Evolutionary conservation across 306 rosid species (phyloP).

Genomic region (Erythrophleum fordii): DNA sequence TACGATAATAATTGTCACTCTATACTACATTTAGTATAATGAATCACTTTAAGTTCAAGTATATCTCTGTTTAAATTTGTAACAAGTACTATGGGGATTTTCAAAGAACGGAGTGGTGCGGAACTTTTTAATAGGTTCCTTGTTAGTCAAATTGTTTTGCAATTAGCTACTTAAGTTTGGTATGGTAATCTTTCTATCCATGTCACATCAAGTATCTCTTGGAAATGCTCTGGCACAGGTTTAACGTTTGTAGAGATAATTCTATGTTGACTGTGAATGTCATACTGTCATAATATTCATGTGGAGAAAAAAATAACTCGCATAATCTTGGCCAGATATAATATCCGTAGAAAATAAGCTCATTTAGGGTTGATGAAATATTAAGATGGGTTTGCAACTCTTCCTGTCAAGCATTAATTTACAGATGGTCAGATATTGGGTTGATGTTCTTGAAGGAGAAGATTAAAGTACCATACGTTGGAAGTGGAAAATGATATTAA

Average conservation of each 20-base stretch:
- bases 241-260: neutral
- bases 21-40: constrained; percentile 20
- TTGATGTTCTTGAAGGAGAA: constrained; percentile 13
- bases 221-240: neutral
- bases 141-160: constrained; percentile 22
- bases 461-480: neutral
- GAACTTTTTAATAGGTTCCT: constrained; percentile 22
- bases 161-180: constrained; percentile 27
- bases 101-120: constrained; percentile 7
- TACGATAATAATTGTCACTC: neutral
- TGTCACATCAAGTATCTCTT: neutral
- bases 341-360: constrained; percentile 4
- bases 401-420: neutral
- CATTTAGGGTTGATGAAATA: neutral
- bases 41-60: constrained; percentile 13
- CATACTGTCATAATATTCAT: neutral
- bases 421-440: neutral
- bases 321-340: constrained; percentile 12
- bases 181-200: neutral
- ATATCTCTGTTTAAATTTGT: neutral
- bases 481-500: neutral
- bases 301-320: neutral
- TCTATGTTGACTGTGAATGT: neutral
- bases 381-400: neutral
- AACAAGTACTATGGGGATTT: neutral